Evolutionary conservation across 371 early-diverging fungal species (phyloP).

Genomic region (Mortierella sp.): DNA sequence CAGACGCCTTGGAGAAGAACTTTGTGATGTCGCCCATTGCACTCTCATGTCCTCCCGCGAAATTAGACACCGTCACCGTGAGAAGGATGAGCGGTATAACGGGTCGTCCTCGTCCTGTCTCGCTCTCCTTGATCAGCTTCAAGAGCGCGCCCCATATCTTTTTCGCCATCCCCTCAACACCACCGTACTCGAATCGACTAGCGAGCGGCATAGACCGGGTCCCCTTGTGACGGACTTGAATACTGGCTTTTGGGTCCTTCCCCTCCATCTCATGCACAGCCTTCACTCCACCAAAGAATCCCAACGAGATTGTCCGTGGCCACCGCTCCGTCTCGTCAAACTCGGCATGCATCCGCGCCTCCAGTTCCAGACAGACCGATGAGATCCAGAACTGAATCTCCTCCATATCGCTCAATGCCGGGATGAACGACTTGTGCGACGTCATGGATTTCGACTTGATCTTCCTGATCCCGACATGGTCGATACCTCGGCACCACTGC

Average conservation of each 20-base stretch:
- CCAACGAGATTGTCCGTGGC: conserved; percentile 49
- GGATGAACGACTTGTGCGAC: conserved; percentile 71
- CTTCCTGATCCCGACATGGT: conserved; percentile 61
- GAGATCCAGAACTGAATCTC: conserved; percentile 71
- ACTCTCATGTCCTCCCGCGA: conserved; percentile 39
- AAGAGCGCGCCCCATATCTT: conserved; percentile 38
- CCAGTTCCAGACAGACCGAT: conserved; percentile 68
- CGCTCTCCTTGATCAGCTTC: conserved; percentile 42
- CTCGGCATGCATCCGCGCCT: conserved; percentile 49
- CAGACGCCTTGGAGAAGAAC: conserved; percentile 44
- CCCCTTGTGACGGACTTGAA: conserved; percentile 37
- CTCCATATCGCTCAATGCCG: conserved; percentile 56
- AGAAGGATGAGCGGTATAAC: conserved; percentile 42
- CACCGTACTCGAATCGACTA: conserved; percentile 48
- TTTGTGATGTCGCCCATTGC: conserved; percentile 47
- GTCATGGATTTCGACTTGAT: conserved; percentile 67
- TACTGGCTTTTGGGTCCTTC: conserved; percentile 20
- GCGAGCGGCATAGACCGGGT: conserved; percentile 46
- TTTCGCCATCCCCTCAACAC: conserved; percentile 42
- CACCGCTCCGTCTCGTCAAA: conserved; percentile 48
- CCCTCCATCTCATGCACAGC: conserved; percentile 21
- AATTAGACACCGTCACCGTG: conserved; percentile 33
- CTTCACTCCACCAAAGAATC: conserved; percentile 37
- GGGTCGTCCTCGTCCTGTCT: conserved; percentile 26
- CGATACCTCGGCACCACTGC: conserved; percentile 75